Base-by-base conservation (phyloP, 768 basidiomycete species). In the Suillus cothurnatus region DNA sequence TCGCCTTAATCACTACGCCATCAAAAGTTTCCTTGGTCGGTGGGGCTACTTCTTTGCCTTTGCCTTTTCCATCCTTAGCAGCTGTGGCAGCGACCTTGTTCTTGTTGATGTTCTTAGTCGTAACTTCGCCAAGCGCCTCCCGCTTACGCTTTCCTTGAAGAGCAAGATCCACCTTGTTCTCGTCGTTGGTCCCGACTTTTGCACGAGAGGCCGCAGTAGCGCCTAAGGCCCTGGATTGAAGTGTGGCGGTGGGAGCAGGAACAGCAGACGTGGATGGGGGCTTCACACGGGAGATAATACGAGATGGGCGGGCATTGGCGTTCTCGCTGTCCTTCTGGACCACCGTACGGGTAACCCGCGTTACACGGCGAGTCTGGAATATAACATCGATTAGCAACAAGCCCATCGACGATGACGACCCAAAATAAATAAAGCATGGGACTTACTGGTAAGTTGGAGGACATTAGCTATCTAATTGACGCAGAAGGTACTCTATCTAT, bases 41-140 rank as follows among this genome's bases (percentile, higher is more conserved):
- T 59, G 39, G 26, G 8, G 76, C 73, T 26, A 71, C 80, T 67
- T 77, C 79, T 66, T 79, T 80, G 70, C 79, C 83, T 77, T 89
- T 91, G 60, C 83, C 85, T 79, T 92, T 92, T 61, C 65, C 68
- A n/a, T 72, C 73, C 61, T 71, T 72, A 8, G 71, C 62, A 0
- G 66, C 72, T 43, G 83, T 84, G 71, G 83, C 82, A 52, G 72
- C 64, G 53, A 67, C 71, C 66, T 80, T 81, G 67, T 82, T 69
- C 66, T 74, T 77, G 64, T 69, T 72, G 41, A 76, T 82, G 70
- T 85, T 87, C 71, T 88, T 87, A 3, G 81, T 79, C 9, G 86
- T 86, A 52, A 93, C 89, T 72, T 94, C 93, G 19, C 85, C 85
- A 49, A 94, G 81, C 0, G 88, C 91, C 58, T 88, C 88, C 23